These are phyloP conservation scores for Nemania sp. DNA, from an alignment of 2,329 filamentous ascomycete species.

Conservation along the genomic window DNA sequence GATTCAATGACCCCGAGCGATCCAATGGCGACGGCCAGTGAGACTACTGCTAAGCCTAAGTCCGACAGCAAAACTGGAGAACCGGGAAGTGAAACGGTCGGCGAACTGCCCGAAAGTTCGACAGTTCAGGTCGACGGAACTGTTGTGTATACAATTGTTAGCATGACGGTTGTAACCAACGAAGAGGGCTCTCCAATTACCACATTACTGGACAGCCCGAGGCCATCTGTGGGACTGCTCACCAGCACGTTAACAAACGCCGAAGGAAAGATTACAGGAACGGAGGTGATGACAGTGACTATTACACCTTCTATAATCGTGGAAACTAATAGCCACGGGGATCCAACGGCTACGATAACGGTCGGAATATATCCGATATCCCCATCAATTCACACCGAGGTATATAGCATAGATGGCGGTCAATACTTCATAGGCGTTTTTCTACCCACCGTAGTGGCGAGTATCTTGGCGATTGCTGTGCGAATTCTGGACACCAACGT, in stretches of 20 bases:
- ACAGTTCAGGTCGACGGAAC: background rate
- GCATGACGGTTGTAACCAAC: conserved; percentile 1
- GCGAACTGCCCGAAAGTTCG: background rate
- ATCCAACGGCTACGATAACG: conserved; percentile 31
- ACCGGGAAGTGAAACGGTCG: background rate
- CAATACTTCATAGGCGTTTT: conserved; percentile 34
- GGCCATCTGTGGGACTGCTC: background rate
- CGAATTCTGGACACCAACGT: conserved; percentile 33
- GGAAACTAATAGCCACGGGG: conserved; percentile 25
- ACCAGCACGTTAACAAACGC: conserved; percentile 21
- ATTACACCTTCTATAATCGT: conserved; percentile 23
- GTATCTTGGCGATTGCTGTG: conserved; percentile 27
- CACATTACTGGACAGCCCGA: background rate
- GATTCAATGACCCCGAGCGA: background rate
- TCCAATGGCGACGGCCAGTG: background rate
- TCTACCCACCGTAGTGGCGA: conserved; percentile 30
- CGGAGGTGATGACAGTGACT: conserved; percentile 23
- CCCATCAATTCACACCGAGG: background rate
- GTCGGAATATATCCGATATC: conserved; percentile 18
- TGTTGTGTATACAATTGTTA: conserved; percentile 1
- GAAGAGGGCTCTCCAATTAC: background rate
- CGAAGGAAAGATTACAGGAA: conserved; percentile 25
- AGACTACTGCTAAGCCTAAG: background rate
- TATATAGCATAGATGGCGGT: conserved; percentile 6
- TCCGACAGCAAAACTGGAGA: background rate